phyloP scores from a whole-genome alignment of 352 stramenopile genomes.

The Hyaloperonospora arabidopsidis region DNA sequence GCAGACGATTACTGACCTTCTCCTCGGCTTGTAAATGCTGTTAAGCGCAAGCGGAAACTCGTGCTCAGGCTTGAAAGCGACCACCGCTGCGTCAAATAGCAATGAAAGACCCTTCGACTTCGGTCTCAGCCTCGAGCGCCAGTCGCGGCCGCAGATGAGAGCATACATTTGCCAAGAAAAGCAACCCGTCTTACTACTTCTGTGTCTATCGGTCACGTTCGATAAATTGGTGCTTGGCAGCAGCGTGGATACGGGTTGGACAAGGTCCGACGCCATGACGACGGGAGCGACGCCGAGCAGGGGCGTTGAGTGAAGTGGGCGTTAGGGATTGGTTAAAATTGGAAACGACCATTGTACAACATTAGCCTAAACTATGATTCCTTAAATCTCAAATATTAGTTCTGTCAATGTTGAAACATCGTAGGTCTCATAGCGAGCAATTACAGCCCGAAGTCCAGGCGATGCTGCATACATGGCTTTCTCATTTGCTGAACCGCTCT shows the following conservation, averaged over 20 bases:
- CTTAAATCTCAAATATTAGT: no score
- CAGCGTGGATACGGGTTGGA: conserved; percentile 76
- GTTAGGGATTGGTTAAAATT: not conserved
- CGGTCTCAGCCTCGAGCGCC: conserved; percentile 61
- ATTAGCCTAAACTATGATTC: no score
- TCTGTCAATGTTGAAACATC: no score
- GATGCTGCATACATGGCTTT: no score
- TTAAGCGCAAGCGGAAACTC: conserved; percentile 40
- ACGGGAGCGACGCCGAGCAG: not conserved
- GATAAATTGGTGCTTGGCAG: conserved; percentile 35
- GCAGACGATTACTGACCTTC: conserved; percentile 55
- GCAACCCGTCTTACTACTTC: conserved; percentile 48
- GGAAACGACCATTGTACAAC: no score
- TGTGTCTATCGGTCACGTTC: conserved; percentile 40
- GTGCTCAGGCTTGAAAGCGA: conserved; percentile 26
- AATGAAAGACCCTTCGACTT: conserved; percentile 68
- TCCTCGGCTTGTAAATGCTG: conserved; percentile 33
- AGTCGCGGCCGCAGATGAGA: conserved; percentile 54
- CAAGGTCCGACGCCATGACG: conserved; percentile 46
- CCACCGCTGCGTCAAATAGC: conserved; percentile 48
- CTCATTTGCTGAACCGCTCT: no score
- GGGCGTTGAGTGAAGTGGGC: not conserved
- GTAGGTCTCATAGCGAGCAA: no score
- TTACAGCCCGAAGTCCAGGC: no score
- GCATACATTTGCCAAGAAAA: conserved; percentile 41